phyloP scores from a whole-genome alignment of 2,329 filamentous ascomycete genomes.

The Microascus cirrosus region DNA sequence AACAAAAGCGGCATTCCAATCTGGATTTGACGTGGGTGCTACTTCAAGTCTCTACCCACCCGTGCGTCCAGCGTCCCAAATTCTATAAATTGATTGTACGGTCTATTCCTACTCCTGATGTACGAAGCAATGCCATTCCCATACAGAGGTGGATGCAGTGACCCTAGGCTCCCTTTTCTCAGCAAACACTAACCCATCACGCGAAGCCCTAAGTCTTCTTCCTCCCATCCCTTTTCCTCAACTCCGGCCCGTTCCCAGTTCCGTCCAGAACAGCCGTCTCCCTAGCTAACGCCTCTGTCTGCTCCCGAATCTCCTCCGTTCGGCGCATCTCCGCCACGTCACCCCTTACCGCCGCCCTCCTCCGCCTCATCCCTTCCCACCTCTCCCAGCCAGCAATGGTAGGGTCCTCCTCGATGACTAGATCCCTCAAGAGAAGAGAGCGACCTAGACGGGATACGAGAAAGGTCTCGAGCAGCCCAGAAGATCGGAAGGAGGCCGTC shows the following conservation, averaged over 20 bases:
- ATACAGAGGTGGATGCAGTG: too few relatives aligned
- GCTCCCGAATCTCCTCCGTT: neutral
- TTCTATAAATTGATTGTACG: neutral
- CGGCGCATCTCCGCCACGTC: too few relatives aligned
- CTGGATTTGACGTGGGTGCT: neutral
- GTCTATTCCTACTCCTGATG: neutral
- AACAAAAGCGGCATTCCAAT: neutral
- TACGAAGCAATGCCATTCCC: too few relatives aligned
- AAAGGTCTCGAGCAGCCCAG: constrained; percentile 61
- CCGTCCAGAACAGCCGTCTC: neutral
- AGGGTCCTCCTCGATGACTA: constrained; percentile 80
- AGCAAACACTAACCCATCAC: neutral
- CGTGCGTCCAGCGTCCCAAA: neutral
- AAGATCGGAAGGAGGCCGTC: constrained; percentile 54
- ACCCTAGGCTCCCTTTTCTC: too few relatives aligned
- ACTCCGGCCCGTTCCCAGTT: too few relatives aligned
- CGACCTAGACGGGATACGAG: constrained; percentile 55
- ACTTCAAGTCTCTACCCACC: neutral
- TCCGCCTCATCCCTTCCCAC: constrained; percentile 52
- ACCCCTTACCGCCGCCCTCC: neutral
- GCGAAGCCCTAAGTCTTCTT: neutral
- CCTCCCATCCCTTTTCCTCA: neutral
- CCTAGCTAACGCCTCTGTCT: neutral
- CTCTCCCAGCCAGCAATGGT: constrained; percentile 89
- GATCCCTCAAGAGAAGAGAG: constrained; percentile 65